Evolutionary conservation across 208 protist species (phyloP).

Genomic region (Trypanosoma melophagium): DNA sequence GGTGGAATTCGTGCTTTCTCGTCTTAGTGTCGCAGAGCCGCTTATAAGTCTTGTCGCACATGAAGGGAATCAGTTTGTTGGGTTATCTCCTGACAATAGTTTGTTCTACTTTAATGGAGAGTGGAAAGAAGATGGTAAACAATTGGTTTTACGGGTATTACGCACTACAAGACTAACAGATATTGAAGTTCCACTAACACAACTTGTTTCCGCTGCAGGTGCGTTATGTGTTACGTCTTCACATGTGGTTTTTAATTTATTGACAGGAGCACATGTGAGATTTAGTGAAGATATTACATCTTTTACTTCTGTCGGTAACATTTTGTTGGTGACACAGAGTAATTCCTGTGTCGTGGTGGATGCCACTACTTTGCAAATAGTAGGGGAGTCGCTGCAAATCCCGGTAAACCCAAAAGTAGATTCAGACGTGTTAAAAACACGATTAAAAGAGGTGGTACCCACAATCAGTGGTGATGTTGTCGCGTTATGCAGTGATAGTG

Average conservation of each 20-base stretch:
- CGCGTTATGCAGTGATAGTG: slow-evolving; percentile 14
- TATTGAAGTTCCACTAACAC: slow-evolving; percentile 10
- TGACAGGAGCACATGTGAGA: slow-evolving; percentile 3
- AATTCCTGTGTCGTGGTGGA: slow-evolving; percentile 22
- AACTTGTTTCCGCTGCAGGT: slow-evolving; percentile 17
- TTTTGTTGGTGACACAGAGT: slow-evolving; percentile 14
- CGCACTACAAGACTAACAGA: neutral
- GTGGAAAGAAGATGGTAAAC: slow-evolving; percentile 4
- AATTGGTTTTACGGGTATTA: slow-evolving; percentile 3
- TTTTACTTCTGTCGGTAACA: slow-evolving; percentile 1
- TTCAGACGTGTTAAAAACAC: neutral
- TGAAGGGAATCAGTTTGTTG: slow-evolving; percentile 24
- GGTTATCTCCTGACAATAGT: slow-evolving; percentile 23
- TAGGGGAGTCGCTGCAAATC: slow-evolving; percentile 2
- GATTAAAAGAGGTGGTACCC: slow-evolving; percentile 10
- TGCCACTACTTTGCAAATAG: neutral
- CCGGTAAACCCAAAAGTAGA: neutral
- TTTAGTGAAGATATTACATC: slow-evolving; percentile 23
- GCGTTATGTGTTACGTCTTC: slow-evolving; percentile 21
- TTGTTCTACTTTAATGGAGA: slow-evolving; percentile 29
- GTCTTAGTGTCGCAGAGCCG: slow-evolving; percentile 26
- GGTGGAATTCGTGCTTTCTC: slow-evolving; percentile 17
- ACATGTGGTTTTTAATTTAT: slow-evolving; percentile 14
- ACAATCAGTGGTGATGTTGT: slow-evolving; percentile 2
- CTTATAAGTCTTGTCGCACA: slow-evolving; percentile 20